A percentile compares a stretch with the other conserved stretches of the same genome.
Evolutionary conservation across 306 rosid genomes (phyloP).

Genomic region (Oemleria cerasiformis): DNA sequence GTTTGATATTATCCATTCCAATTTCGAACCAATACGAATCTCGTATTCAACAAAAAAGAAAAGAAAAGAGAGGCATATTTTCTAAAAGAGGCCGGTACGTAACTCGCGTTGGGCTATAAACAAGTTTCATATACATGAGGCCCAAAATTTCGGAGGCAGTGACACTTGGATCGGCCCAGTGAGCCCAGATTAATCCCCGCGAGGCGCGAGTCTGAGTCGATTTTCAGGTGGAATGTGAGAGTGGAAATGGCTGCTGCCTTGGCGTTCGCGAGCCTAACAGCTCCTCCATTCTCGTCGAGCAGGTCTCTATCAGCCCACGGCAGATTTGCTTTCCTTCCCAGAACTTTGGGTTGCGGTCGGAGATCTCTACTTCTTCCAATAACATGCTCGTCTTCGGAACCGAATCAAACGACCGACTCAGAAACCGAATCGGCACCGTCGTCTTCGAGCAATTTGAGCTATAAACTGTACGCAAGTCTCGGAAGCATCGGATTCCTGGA

Average conservation of each 20-base stretch:
- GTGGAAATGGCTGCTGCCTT: conserved; percentile 55
- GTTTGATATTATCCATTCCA: not conserved
- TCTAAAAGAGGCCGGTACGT: not conserved
- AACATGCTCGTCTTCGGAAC: conserved; percentile 42
- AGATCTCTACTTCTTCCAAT: conserved; percentile 25
- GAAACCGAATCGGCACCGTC: conserved; percentile 36
- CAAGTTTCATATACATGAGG: not conserved
- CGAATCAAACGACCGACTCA: conserved; percentile 47
- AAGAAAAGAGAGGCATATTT: too few species aligned
- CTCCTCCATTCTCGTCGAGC: conserved; percentile 33
- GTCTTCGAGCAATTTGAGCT: conserved; percentile 32
- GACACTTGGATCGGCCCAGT: not conserved
- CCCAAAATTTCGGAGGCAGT: not conserved
- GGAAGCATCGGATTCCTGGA: conserved; percentile 73
- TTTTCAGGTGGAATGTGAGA: conserved; percentile 7
- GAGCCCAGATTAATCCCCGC: conserved; percentile 1
- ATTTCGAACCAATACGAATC: not conserved
- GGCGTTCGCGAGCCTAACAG: conserved; percentile 36
- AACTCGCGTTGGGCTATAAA: not conserved
- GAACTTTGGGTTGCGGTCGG: not conserved
- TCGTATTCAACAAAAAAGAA: not conserved
- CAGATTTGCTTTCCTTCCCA: conserved; percentile 10
- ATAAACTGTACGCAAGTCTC: conserved; percentile 44
- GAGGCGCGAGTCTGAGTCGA: not conserved
- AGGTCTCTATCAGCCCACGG: conserved; percentile 22